phyloP scores from a whole-genome alignment of 225 moss, liverwort and hornwort genomes.

The Polytrichum formosum region DNA sequence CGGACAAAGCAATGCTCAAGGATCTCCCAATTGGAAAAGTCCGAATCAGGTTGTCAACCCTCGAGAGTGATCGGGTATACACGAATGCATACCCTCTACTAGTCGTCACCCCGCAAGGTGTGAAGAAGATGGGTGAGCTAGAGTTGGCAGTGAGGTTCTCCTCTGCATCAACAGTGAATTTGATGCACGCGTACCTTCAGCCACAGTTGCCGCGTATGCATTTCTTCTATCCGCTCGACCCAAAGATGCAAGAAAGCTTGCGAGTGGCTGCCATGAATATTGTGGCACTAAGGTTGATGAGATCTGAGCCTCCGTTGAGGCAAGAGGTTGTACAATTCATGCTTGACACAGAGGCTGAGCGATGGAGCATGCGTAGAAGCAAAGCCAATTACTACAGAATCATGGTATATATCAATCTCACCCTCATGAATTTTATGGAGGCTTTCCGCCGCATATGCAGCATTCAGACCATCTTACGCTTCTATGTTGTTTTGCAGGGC shows the following conservation, averaged over 20 bases:
- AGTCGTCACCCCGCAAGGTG: constrained; percentile 87
- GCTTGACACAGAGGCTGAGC: constrained; percentile 77
- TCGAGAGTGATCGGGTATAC: constrained; percentile 91
- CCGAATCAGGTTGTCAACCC: constrained; percentile 75
- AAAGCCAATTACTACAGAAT: constrained; percentile 85
- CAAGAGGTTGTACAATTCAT: constrained; percentile 82
- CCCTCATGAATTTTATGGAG: background rate
- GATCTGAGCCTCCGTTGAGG: constrained; percentile 67
- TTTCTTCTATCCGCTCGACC: constrained; percentile 66
- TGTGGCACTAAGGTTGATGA: constrained; percentile 67
- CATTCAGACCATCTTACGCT: background rate
- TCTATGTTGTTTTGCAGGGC: constrained; percentile 40
- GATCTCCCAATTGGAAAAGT: constrained; percentile 87
- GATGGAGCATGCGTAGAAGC: constrained; percentile 92
- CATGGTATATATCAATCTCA: constrained; percentile 31
- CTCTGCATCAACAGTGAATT: constrained; percentile 60
- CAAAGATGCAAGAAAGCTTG: constrained; percentile 46
- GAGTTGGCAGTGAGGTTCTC: constrained; percentile 83
- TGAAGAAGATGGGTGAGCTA: constrained; percentile 93
- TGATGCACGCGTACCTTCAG: constrained; percentile 68
- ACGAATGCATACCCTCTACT: constrained; percentile 83
- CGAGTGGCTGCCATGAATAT: constrained; percentile 86
- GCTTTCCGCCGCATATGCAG: background rate
- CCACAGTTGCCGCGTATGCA: constrained; percentile 80
- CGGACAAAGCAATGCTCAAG: constrained; percentile 41